Evolutionary conservation across 768 basidiomycete genomes (phyloP).

Genomic region (Panaeolus cyanescens): DNA sequence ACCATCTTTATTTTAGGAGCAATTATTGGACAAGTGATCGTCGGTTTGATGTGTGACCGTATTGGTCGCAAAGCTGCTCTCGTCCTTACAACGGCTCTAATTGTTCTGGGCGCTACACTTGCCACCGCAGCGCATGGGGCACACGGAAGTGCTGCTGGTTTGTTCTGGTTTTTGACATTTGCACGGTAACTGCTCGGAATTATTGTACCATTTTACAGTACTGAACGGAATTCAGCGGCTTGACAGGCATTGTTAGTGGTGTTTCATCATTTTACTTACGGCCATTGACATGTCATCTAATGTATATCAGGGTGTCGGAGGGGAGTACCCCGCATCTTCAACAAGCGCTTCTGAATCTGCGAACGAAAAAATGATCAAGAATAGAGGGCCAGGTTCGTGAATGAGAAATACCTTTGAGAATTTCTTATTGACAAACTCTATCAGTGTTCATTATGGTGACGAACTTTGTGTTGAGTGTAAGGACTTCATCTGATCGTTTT

Average conservation of each 20-base stretch:
- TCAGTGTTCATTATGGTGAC: slow-evolving; percentile 76
- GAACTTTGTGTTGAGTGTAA: slow-evolving; percentile 66
- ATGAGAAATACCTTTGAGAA: background rate
- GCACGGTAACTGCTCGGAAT: slow-evolving; percentile 34
- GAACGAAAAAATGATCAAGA: slow-evolving; percentile 63
- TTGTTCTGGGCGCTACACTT: slow-evolving; percentile 69
- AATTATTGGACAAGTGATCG: slow-evolving; percentile 58
- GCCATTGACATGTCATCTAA: background rate
- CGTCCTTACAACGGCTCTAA: slow-evolving; percentile 65
- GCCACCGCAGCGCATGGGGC: slow-evolving; percentile 69
- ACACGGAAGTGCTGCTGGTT: slow-evolving; percentile 51
- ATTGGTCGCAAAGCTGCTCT: slow-evolving; percentile 78
- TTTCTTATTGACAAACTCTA: background rate
- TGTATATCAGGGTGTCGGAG: slow-evolving; percentile 63
- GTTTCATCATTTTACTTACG: background rate
- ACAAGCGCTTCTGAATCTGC: slow-evolving; percentile 72
- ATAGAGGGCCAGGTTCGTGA: slow-evolving; percentile 56
- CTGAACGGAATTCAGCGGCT: slow-evolving; percentile 41
- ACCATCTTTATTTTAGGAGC: slow-evolving; percentile 41
- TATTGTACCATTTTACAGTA: background rate
- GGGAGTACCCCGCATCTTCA: slow-evolving; percentile 77
- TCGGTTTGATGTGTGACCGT: slow-evolving; percentile 73
- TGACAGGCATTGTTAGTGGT: slow-evolving; percentile 60
- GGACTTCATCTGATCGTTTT: slow-evolving; percentile 13
- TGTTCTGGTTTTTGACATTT: slow-evolving; percentile 77